A percentile compares a stretch with the other conserved stretches of the same genome.
Conservation (phyloP, 208 protist genomes). For the Herpetomonas tarakana region DNA sequence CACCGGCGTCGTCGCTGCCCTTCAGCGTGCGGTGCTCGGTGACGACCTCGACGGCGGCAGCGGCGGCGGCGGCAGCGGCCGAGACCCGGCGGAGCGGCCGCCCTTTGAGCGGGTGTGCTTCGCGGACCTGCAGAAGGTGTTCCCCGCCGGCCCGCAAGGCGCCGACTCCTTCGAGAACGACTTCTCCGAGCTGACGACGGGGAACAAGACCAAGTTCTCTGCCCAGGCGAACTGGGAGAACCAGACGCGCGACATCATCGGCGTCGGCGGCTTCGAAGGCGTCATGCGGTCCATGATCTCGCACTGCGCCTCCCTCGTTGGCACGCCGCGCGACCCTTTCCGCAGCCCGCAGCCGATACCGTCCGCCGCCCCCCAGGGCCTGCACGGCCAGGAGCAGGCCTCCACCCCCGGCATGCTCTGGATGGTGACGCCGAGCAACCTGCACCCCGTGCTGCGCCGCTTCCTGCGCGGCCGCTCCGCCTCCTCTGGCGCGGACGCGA, state of each 20-base stretch:
- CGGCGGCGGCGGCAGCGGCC: background rate
- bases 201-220: slow-evolving; percentile 41
- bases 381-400: slow-evolving; percentile 84
- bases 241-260: slow-evolving; percentile 54
- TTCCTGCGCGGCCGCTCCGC: slow-evolving; percentile 60
- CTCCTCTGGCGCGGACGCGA: slow-evolving; percentile 82
- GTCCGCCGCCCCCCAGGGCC: slow-evolving; percentile 29
- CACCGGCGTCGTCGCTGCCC: slow-evolving; percentile 61
- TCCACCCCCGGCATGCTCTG: slow-evolving; percentile 82
- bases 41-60: slow-evolving; percentile 2
- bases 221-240: slow-evolving; percentile 68
- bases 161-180: slow-evolving; percentile 81
- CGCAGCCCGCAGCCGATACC: slow-evolving; percentile 68
- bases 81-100: slow-evolving; percentile 7
- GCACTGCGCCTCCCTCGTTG: slow-evolving; percentile 70
- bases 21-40: slow-evolving; percentile 63
- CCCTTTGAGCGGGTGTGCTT: slow-evolving; percentile 85
- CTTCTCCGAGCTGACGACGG: slow-evolving; percentile 64
- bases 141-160: slow-evolving; percentile 61
- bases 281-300: slow-evolving; percentile 60
- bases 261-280: slow-evolving; percentile 61
- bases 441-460: slow-evolving; percentile 62
- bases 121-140: slow-evolving; percentile 61
- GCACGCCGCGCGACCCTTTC: slow-evolving; percentile 73
- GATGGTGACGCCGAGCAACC: slow-evolving; percentile 72